Base-by-base conservation (phyloP, 108 stramenopile species). In the Cyclotella cryptica region DNA sequence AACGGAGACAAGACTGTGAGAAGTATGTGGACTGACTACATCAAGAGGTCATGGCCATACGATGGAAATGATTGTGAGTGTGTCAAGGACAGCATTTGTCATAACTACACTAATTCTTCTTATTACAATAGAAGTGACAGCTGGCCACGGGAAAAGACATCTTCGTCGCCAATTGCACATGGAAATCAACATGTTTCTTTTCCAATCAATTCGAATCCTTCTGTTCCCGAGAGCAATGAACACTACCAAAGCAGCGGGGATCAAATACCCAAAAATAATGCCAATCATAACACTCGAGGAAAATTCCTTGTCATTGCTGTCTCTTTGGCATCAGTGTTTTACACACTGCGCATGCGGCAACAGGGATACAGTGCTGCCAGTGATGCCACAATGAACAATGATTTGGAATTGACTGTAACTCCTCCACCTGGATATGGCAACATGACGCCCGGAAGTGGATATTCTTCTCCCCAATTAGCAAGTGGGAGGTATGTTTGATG, bases 51-150 rank as follows among this genome's bases (percentile, higher is more conserved):
- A 49, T 69, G 67, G 76, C 68, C 76, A 5, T 77, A 77, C 17
- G 76, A 77, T 62, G 76, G 76, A 17, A 69, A 77, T 17, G 43
- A 69, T 69, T 77, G 76, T 59, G 47, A 69, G 59, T 66, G 76
- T 26, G 11, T 69, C 14, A 40, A 42, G 14, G 47, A 77, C 43
- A 28, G 21, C 17, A 51, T 26, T 39, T 47, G 67, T 30, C 46
- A 47, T 24, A 65, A 65, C 43, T 65, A 35, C 12, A 65, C 7
- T 46, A 27, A 10, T 45, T 27, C 26, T 12, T 12, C 12, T 15
- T 13, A 12, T 19, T 45, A 54, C n/a, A 26, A 22, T 29, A 6
- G 8, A 4, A 54, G 39, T 19, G 24, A 19, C 28, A 39, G 35
- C 26, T 27, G 39, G n/a, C 35, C 66, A 19, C 10, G 42, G 42